A percentile compares a stretch with the other conserved stretches of the same genome.
These are phyloP conservation scores for Boletus sp. DNA, from an alignment of 768 basidiomycete genomes.

Conservation along the genomic window DNA sequence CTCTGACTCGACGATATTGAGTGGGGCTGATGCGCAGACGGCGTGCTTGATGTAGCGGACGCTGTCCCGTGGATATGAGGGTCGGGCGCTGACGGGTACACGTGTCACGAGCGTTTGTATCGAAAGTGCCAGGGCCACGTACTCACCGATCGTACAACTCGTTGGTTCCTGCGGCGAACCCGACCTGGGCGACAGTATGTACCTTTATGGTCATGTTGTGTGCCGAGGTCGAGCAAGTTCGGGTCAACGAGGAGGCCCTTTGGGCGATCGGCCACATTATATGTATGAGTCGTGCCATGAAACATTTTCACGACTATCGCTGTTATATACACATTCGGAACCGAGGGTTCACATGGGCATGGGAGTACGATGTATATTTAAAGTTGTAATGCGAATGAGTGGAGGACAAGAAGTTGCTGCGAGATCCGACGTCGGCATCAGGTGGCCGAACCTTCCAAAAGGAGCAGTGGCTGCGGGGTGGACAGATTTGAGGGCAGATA, in stretches of 20 bases:
- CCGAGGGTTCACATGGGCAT: slow-evolving; percentile 1
- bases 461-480: background rate
- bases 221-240: background rate
- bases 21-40: slow-evolving; percentile 35
- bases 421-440: too few species aligned
- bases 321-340: background rate
- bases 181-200: slow-evolving; percentile 64
- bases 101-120: background rate
- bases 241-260: background rate
- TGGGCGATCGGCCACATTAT: background rate
- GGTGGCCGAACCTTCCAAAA: background rate
- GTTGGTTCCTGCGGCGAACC: slow-evolving; percentile 81
- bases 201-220: slow-evolving; percentile 40
- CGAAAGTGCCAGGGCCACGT: too few species aligned
- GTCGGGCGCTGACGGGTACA: slow-evolving; percentile 56
- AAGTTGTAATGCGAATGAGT: too few species aligned
- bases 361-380: background rate
- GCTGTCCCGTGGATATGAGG: slow-evolving; percentile 72
- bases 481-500: background rate
- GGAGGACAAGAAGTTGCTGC: too few species aligned
- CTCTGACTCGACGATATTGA: slow-evolving; percentile 71
- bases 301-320: background rate
- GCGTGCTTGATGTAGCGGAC: slow-evolving; percentile 58
- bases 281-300: background rate
- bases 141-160: slow-evolving; percentile 73